Evolutionary conservation across 2,329 filamentous ascomycete genomes (phyloP).

Genomic region (Xylaria sp.): DNA sequence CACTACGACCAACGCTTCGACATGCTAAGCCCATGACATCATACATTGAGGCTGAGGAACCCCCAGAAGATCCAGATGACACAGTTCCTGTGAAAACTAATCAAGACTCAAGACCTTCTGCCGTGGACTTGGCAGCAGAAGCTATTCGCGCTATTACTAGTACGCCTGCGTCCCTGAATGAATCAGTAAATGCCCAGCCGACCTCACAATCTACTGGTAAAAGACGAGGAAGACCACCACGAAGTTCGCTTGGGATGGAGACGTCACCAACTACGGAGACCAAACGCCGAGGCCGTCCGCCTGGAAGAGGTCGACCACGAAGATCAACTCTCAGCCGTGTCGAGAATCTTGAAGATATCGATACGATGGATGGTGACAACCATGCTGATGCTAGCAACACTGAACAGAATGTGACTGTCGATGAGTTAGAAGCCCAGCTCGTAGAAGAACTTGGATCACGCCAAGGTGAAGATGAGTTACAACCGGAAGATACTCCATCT

Average conservation of each 20-base stretch:
- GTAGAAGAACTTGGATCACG: slow-evolving; percentile 48
- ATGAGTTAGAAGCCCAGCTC: slow-evolving; percentile 53
- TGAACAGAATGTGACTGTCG: slow-evolving; percentile 41
- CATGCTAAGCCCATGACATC: slow-evolving; percentile 64
- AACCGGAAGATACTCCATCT: slow-evolving; percentile 21
- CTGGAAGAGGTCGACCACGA: slow-evolving; percentile 39
- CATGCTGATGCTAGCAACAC: slow-evolving; percentile 35
- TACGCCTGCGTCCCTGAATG: slow-evolving; percentile 31
- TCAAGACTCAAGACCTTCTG: slow-evolving; percentile 41
- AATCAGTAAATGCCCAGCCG: slow-evolving; percentile 4
- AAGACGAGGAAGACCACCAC: slow-evolving; percentile 47
- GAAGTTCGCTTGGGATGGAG: slow-evolving; percentile 41
- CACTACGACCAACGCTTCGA: slow-evolving; percentile 61
- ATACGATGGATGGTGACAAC: slow-evolving; percentile 35
- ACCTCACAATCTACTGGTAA: slow-evolving; percentile 45
- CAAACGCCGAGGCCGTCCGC: slow-evolving; percentile 37
- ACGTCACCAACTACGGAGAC: slow-evolving; percentile 31
- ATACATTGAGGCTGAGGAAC: slow-evolving; percentile 62
- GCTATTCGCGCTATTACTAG: slow-evolving; percentile 50
- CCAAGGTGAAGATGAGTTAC: slow-evolving; percentile 26
- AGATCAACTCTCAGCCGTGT: slow-evolving; percentile 47
- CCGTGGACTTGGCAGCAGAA: slow-evolving; percentile 57
- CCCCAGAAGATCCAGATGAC: slow-evolving; percentile 58
- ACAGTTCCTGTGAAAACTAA: slow-evolving; percentile 38
- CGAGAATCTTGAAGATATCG: slow-evolving; percentile 40